These are phyloP conservation scores for Nematocida sp. DNA, from an alignment of 371 early-diverging fungal species.

Conservation along the genomic window DNA sequence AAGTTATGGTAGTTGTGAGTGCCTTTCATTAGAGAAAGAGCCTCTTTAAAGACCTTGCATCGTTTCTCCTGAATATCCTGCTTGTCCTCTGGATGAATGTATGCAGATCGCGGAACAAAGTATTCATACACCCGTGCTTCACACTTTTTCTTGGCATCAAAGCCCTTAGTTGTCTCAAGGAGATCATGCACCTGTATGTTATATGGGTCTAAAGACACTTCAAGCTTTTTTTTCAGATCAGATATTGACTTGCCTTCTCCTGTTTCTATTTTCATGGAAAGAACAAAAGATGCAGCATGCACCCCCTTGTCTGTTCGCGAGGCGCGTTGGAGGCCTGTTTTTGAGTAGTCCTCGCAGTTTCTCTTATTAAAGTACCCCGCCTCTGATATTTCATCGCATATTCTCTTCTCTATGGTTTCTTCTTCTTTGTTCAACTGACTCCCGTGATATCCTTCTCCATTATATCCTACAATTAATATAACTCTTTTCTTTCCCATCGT, in stretches of 20 bases:
- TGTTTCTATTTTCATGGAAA: conserved; percentile 73
- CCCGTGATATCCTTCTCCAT: conserved; percentile 62
- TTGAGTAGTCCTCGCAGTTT: conserved; percentile 61
- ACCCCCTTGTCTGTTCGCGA: conserved; percentile 99
- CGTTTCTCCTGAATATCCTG: conserved; percentile 15
- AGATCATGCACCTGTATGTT: conserved; percentile 70
- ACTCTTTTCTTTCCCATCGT: conserved; percentile 61
- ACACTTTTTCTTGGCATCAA: conserved; percentile 81
- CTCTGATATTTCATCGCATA: conserved; percentile 50
- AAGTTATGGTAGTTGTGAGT: conserved; percentile 92
- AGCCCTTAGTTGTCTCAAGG: conserved; percentile 72
- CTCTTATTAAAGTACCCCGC: conserved; percentile 42
- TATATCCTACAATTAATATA: conserved; percentile 64
- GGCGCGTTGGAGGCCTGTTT: conserved; percentile 75
- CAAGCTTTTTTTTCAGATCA: conserved; percentile 20
- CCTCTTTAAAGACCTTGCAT: conserved; percentile 65
- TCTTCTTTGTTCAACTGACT: conserved; percentile 62
- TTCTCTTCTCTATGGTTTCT: conserved; percentile 61
- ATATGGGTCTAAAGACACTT: conserved; percentile 74
- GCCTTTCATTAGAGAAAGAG: conserved; percentile 73
- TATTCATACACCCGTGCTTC: conserved; percentile 92
- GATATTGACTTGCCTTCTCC: not conserved
- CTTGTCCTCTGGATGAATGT: conserved; percentile 4
- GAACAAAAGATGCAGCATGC: conserved; percentile 88
- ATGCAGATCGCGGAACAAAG: conserved; percentile 71